Evolutionary conservation across 306 rosid genomes (phyloP), one percentile per base, ranked within the genome.

Genomic region (Sophora flavescens): DNA sequence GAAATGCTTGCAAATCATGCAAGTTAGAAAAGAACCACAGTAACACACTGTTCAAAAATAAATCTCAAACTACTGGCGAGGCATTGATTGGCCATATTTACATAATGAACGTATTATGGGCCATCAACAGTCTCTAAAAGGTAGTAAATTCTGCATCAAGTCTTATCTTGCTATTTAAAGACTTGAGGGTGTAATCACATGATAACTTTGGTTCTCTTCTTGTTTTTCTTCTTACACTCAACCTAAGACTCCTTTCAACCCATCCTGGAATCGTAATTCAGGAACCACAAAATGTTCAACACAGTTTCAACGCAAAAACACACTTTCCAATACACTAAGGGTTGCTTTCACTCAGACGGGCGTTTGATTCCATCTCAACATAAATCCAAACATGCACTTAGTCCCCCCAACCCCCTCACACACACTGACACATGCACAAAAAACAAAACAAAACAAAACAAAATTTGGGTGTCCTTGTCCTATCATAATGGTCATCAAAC

Each of bases 21-120:
- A 7, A 32, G 0, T 60, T 50, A 28, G 18, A 16, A 33, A 48
- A 59, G 58, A 74, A 73, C 33, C 47, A 73, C 12, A n/a, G 33
- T 48, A 51, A 4, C 45, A 48, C 45, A 56, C 33, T 5, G 22
- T 10, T 8, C 2, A 3, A 0, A 32, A 16, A 22, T 70, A 64
- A 53, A 36, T 53, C 64, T 70, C 64, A 54, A 54, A 53, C 28
- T 6, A 57, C 67, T 39, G 66, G 13, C 39, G 14, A 72, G n/a
- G 15, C 66, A 56, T 57, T 30, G 68, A n/a, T 42, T 13, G 45
- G 57, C 36, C 17, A 42, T 7, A 42, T 7, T 26, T 42, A 72
- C 32, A 72, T 28, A 14, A 38, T 57, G 66, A 35, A 35, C 4
- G 39, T 70, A 58, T 30, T 44, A 58, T 3, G 5, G 59, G 68